Evolutionary conservation across 2,329 filamentous ascomycete species (phyloP).

Genomic region (Colletotrichum chlorophyti): DNA sequence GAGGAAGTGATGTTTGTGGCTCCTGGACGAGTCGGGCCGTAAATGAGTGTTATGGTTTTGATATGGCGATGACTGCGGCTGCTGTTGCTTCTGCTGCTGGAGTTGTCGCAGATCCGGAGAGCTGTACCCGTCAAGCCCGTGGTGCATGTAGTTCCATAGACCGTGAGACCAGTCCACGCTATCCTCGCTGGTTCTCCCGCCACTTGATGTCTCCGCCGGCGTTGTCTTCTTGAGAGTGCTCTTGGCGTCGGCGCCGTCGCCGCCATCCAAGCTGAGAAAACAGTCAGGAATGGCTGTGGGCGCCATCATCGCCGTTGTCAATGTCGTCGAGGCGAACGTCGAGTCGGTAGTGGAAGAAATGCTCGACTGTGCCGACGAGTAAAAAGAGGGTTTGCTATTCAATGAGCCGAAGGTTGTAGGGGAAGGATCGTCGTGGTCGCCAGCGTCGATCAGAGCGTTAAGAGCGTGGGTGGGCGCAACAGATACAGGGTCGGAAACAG

Average conservation of each 20-base stretch:
- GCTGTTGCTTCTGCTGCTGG: conserved; percentile 6
- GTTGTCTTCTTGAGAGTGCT: conserved; percentile 6
- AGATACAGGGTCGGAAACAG: neutral
- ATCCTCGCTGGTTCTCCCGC: conserved; percentile 16
- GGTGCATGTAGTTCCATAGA: conserved; percentile 25
- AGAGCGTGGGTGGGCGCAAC: neutral
- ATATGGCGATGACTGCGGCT: conserved; percentile 5
- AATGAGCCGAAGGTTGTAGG: neutral
- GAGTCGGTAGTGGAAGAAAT: conserved; percentile 2
- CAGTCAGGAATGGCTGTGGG: conserved; percentile 4
- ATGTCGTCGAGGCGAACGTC: conserved; percentile 2
- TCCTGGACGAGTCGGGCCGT: conserved; percentile 20
- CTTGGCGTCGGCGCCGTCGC: conserved; percentile 3
- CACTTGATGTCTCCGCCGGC: neutral
- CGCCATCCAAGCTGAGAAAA: neutral
- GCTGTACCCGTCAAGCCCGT: conserved; percentile 26
- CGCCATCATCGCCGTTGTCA: conserved; percentile 19
- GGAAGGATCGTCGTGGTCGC: neutral
- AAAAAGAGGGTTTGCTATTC: neutral
- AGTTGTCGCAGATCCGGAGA: conserved; percentile 13
- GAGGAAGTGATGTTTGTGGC: neutral
- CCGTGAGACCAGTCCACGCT: conserved; percentile 17
- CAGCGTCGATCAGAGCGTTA: neutral
- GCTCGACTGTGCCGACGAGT: conserved; percentile 14
- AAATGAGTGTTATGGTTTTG: conserved; percentile 6